Evolutionary conservation across 305 asterid genomes (phyloP), one percentile per base, ranked within the genome.

Genomic region (Salvia sclarea): DNA sequence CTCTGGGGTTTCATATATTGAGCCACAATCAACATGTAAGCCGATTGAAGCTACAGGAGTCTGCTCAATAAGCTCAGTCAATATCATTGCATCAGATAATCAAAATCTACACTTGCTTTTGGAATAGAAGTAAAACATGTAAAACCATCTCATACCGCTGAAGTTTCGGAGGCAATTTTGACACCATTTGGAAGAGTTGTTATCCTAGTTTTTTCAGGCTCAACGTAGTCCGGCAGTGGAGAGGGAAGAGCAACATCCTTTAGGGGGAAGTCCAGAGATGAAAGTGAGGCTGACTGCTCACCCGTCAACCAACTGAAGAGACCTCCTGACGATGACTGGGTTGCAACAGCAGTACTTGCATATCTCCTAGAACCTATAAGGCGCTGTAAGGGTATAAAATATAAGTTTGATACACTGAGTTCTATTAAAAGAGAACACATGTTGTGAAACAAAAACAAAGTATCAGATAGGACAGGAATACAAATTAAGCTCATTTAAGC

Each of bases 41-140:
- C 97, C 97, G 60, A 91, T 80, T 49, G 96, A 88, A 60, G 96
- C 91, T 14, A 81, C 83, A 70, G 96, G 96, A 70, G 76, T 85
- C 97, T 91, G 90, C 44, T 58, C 71, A 78, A 74, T 13, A 54
- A 74, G 58, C 65, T 2, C 54, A 65, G 70, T 31, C 30, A 72
- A 54, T 61, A 31, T 65, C 67, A 62, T 55, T 30, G 35, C 33
- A 55, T 61, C 3, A 25, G 57, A 47, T 31, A 44, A 24, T 41
- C 17, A 66, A 48, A 20, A 45, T 44, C 17, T 44, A 18, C 16
- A 17, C 35, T 43, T 69, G 13, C 20, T 61, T 45, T 17, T 21
- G 57, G 7, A 35, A 45, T 2, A 24, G 3, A 10, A 28, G 13
- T 53, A 47, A 61, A 61, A 49, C 41, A 57, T 35, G 70, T 20